Conservation (phyloP, 2,329 filamentous ascomycete genomes). For the Fusarium concolor region DNA sequence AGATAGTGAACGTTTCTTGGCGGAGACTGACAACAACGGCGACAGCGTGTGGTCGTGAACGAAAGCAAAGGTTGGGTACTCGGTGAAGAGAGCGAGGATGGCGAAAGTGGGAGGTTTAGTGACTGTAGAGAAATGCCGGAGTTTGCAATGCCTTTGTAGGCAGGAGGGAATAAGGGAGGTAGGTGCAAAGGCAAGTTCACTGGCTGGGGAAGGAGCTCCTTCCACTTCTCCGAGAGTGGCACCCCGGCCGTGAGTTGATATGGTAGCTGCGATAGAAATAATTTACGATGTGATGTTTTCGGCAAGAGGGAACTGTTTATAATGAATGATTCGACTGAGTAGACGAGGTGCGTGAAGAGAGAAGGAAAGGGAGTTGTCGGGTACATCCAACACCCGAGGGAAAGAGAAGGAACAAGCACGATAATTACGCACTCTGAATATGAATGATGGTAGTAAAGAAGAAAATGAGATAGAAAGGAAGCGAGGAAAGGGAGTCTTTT, state of each 20-base stretch:
- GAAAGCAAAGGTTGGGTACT: conserved; percentile 5
- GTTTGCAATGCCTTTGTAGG: not conserved
- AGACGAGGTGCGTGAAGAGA: not conserved
- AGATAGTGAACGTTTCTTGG: conserved; percentile 21
- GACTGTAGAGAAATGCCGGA: not conserved
- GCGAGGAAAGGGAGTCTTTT: no score
- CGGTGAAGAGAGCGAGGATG: conserved; percentile 21
- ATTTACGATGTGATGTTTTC: not conserved
- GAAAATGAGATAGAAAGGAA: not conserved
- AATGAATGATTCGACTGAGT: not conserved
- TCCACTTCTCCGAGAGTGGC: not conserved
- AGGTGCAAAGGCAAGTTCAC: not conserved
- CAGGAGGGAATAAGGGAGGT: not conserved
- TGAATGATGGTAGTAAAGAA: not conserved
- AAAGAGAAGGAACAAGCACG: not conserved
- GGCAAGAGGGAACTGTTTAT: not conserved
- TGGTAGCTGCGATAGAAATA: not conserved
- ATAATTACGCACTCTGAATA: not conserved
- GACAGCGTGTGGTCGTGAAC: conserved; percentile 15
- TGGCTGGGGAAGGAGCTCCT: conserved; percentile 22
- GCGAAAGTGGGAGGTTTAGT: conserved; percentile 4
- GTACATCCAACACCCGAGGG: not conserved
- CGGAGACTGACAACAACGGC: conserved; percentile 14
- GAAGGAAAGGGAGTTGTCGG: not conserved
- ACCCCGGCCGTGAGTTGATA: not conserved